Conservation (phyloP, 306 rosid species). For the Inga leiocalycina region DNA sequence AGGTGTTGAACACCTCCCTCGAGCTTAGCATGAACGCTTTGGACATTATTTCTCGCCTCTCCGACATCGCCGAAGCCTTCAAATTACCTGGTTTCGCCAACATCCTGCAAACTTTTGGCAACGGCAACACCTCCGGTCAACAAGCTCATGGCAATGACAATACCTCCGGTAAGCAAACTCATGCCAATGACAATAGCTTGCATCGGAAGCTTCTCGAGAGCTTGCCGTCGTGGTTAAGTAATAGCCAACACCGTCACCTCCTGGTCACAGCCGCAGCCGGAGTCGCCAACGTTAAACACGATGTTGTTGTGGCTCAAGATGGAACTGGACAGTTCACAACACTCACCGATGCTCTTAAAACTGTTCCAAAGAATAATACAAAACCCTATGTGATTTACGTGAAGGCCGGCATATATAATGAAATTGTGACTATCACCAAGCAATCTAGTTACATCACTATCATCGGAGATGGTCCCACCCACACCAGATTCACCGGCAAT, state of each 20-base stretch:
- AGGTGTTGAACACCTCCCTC: conserved; percentile 44
- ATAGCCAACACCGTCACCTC: conserved; percentile 32
- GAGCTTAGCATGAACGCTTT: conserved; percentile 71
- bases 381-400: conserved; percentile 65
- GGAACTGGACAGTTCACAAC: conserved; percentile 67
- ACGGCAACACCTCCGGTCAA: no score
- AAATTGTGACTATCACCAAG: conserved; percentile 46
- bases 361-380: conserved; percentile 47
- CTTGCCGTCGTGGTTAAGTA: conserved; percentile 51
- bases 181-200: background rate
- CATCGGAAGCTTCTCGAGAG: conserved; percentile 40
- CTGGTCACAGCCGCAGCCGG: background rate
- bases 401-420: conserved; percentile 67
- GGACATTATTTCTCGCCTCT: conserved; percentile 53
- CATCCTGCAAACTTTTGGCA: no score
- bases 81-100: background rate
- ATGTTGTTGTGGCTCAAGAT: conserved; percentile 72
- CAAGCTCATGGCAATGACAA: background rate
- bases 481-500: conserved; percentile 60
- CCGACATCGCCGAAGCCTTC: conserved; percentile 21
- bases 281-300: conserved; percentile 35
- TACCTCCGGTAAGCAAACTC: background rate
- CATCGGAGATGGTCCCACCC: conserved; percentile 85
- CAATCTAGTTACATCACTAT: conserved; percentile 42
- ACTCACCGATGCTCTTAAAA: conserved; percentile 55